Evolutionary conservation across 2,329 filamentous ascomycete species (phyloP), one percentile per base, ranked within the genome.

Genomic region (Aspergillus sclerotialis): DNA sequence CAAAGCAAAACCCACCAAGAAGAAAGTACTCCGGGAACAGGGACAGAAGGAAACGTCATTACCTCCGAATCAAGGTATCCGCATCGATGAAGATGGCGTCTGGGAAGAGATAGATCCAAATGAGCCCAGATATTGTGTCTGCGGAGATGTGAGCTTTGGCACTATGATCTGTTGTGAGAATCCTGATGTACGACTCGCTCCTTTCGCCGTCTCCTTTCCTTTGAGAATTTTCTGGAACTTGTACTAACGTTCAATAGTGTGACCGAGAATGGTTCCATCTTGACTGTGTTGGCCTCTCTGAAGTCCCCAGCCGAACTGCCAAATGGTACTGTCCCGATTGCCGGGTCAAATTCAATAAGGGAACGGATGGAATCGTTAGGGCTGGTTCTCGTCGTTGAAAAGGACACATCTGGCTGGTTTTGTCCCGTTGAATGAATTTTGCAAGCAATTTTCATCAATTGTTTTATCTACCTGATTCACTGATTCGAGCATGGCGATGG

Each of bases 251-350:
- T 25, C 9, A 7, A n/a, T 44, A 79, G 70, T 82, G 78, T 56
- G 75, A 79, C 43, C 72, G 68, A 28, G 76, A 81, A 58, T 82
- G 78, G 78, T 82, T 82, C 52, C 78, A 82, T 48, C 67, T 81
- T 30, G 65, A 68, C 23, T 82, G 78, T 42, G 69, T 82, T 16
- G 68, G 70, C 10, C 61, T 82, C 12, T 64, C 64, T 5, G 74
- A 76, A 34, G 65, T 76, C 19, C 78, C 78, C 6, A 68, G 69
- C n/a, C 67, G 76, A 15, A 70, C 75, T 9, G 68, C 71, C 8
- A 80, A 78, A 55, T 82, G 78, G 78, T 82, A 76, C 48, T 82
- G 78, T 56, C 76, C 76, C 1, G 72, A 78, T 26, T 81, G 78
- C 48, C 59, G 70, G 28, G 66, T 70, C 48, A 73, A 67, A 48